phyloP scores from a whole-genome alignment of 1,139 yeast species.

The Ashbya aceris region DNA sequence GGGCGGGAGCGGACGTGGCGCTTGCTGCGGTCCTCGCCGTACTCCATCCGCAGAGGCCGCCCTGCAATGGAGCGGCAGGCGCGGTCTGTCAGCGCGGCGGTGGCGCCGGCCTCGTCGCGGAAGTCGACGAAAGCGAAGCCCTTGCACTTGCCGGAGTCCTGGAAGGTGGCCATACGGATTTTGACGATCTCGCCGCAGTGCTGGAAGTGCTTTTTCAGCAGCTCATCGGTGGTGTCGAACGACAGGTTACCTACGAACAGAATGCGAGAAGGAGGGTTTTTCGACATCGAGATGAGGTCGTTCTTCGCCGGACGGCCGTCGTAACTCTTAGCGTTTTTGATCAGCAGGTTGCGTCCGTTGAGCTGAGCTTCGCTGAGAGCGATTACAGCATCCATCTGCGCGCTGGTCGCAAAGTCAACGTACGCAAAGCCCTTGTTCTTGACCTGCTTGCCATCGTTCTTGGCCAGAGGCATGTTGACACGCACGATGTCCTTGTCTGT shows the following conservation, averaged over 20 bases:
- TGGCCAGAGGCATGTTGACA: constrained; percentile 58
- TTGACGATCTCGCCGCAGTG: constrained; percentile 66
- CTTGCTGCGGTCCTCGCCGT: constrained; percentile 89
- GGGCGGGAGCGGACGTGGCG: constrained; percentile 35
- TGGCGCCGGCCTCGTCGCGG: constrained; percentile 69
- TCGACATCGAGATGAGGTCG: constrained; percentile 38
- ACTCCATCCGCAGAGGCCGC: constrained; percentile 77
- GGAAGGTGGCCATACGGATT: constrained; percentile 93
- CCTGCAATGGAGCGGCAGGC: constrained; percentile 58
- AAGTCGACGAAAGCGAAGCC: constrained; percentile 94
- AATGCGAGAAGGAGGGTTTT: constrained; percentile 82
- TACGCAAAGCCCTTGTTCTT: constrained; percentile 77
- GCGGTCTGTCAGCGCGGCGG: constrained; percentile 71
- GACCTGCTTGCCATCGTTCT: constrained; percentile 41
- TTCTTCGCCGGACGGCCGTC: constrained; percentile 80
- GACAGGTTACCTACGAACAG: constrained; percentile 89
- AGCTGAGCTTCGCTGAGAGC: constrained; percentile 60
- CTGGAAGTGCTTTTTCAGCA: constrained; percentile 68
- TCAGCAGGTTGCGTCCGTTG: constrained; percentile 78
- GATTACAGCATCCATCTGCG: constrained; percentile 57
- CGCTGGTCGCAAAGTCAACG: constrained; percentile 62
- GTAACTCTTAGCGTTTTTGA: constrained; percentile 70
- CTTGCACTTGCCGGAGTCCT: constrained; percentile 91
- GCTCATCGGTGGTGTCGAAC: constrained; percentile 82
- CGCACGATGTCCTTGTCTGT: constrained; percentile 44